Conservation (phyloP, 495 filamentous ascomycete species). For the Lindgomyces ingoldianus region DNA sequence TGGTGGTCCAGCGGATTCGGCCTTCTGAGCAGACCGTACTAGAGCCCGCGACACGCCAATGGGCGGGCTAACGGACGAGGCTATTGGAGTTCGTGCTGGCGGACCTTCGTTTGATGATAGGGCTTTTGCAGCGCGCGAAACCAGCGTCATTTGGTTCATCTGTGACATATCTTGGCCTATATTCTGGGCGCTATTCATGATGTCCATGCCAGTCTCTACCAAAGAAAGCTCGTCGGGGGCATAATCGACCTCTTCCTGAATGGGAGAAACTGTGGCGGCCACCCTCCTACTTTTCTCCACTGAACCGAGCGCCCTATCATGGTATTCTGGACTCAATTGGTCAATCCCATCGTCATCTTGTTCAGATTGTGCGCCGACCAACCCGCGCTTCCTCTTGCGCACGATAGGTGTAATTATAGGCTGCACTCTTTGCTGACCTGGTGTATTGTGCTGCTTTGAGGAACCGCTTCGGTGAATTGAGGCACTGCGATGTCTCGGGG, state of each 20-base stretch:
- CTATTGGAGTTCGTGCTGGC: conserved; percentile 1
- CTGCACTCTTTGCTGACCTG: not conserved
- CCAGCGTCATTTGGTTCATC: conserved; percentile 1
- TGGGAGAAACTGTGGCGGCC: conserved; percentile 13
- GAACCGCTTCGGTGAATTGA: conserved; percentile 13
- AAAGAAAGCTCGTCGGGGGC: conserved; percentile 23
- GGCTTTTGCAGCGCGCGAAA: not conserved
- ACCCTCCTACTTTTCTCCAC: conserved; percentile 23
- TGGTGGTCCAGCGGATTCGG: conserved; percentile 3
- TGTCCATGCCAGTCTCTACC: not conserved
- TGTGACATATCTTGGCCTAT: not conserved
- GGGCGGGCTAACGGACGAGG: not conserved
- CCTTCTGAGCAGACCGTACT: not conserved
- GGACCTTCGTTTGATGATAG: not conserved
- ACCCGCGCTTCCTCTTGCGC: conserved; percentile 33
- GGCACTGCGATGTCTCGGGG: conserved; percentile 18
- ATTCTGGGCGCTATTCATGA: not conserved
- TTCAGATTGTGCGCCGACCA: not conserved
- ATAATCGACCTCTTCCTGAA: conserved; percentile 16
- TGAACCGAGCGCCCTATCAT: conserved; percentile 4
- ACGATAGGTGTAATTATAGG: conserved; percentile 6
- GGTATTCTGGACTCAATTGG: conserved; percentile 20
- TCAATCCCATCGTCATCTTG: conserved; percentile 20
- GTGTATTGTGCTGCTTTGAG: not conserved
- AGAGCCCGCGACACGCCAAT: too few species aligned